These are phyloP conservation scores for Capronia epimyces DNA, from an alignment of 2,329 filamentous ascomycete species.

Conservation along the genomic window DNA sequence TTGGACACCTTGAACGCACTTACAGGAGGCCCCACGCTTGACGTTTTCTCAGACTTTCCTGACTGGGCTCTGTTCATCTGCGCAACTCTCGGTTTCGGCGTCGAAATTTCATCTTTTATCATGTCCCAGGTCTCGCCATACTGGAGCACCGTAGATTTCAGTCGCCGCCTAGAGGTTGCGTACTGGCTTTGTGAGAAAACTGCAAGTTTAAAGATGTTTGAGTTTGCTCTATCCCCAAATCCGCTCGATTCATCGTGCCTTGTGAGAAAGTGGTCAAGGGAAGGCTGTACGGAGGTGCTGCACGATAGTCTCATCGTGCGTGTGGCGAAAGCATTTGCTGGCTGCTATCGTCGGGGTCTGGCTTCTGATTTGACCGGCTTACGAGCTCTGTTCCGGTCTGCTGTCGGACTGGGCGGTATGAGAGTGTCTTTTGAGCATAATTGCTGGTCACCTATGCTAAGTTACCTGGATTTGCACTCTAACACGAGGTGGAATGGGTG, in stretches of 20 bases:
- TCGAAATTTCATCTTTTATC: no score
- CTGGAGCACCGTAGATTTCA: no score
- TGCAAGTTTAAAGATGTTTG: neutral
- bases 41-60: no score
- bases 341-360: no score
- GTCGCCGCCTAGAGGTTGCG: neutral
- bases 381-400: slow-evolving; percentile 1
- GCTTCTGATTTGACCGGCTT: neutral
- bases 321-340: neutral
- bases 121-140: no score
- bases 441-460: slow-evolving; percentile 1
- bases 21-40: no score
- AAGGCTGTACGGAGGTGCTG: neutral
- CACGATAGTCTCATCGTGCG: neutral
- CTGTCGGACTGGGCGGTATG: slow-evolving; percentile 3
- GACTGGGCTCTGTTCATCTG: no score
- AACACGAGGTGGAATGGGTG: neutral
- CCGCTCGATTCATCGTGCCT: slow-evolving; percentile 5
- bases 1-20: no score
- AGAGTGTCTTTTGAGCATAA: neutral
- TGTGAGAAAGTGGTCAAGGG: neutral
- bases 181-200: neutral
- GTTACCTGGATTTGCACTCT: slow-evolving; percentile 3
- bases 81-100: no score
- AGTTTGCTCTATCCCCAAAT: neutral